Percentiles rank a stretch among this genome's conserved stretches.
Evolutionary conservation across 2,329 filamentous ascomycete genomes (phyloP).

Genomic region (Alternaria atra): DNA sequence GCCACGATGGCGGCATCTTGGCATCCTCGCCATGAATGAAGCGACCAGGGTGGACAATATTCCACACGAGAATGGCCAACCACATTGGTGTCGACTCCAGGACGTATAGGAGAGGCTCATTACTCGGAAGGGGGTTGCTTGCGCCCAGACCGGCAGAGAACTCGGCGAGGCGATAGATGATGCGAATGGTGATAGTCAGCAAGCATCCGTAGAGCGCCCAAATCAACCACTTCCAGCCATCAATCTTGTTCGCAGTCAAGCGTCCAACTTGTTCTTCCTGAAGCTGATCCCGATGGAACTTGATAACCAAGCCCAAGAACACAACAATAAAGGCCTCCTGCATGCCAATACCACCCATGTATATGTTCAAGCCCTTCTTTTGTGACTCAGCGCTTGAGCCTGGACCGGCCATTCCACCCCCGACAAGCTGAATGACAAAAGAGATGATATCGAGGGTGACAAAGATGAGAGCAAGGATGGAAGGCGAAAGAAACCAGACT

Average conservation of each 20-base stretch:
- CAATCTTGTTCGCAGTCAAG: constrained; percentile 16
- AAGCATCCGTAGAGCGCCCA: constrained; percentile 54
- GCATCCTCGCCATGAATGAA: constrained; percentile 25
- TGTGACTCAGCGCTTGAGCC: constrained; percentile 36
- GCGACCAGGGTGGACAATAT: constrained; percentile 21
- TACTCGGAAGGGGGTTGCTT: constrained; percentile 57
- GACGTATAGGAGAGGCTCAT: constrained; percentile 62
- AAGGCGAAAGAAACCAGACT: constrained; percentile 32
- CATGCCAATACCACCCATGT: constrained; percentile 49
- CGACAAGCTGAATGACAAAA: constrained; percentile 56
- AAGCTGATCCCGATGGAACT: constrained; percentile 28
- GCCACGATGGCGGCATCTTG: constrained; percentile 30
- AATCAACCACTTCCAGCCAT: constrained; percentile 35
- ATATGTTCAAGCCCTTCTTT: constrained; percentile 51
- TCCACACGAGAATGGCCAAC: constrained; percentile 42
- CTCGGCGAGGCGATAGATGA: constrained; percentile 48
- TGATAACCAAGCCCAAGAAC: constrained; percentile 28
- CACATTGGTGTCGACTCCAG: constrained; percentile 67
- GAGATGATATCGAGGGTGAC: constrained; percentile 55
- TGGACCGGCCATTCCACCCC: constrained; percentile 47
- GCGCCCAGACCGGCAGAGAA: constrained; percentile 57
- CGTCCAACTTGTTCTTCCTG: constrained; percentile 22
- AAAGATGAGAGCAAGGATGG: constrained; percentile 42
- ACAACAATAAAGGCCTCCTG: constrained; percentile 42
- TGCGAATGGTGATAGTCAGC: constrained; percentile 56